Conservation (phyloP, 495 filamentous ascomycete genomes). For the Penicillium waksmanii region DNA sequence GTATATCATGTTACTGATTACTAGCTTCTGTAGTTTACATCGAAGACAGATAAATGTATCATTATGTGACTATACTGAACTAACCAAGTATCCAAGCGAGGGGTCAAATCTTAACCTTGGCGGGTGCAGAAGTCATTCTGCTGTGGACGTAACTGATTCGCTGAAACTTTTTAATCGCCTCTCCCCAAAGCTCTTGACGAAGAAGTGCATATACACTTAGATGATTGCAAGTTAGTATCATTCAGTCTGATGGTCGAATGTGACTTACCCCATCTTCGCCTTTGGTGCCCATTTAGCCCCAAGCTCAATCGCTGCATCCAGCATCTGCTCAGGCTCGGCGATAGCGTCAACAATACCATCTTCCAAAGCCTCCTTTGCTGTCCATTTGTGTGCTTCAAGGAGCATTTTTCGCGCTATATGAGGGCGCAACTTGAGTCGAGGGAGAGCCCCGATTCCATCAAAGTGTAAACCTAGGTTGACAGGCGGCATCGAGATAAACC, state of each 20-base stretch:
- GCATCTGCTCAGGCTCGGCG: slow-evolving; percentile 50
- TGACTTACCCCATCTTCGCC: slow-evolving; percentile 49
- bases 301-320: slow-evolving; percentile 44
- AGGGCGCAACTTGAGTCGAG: slow-evolving; percentile 50
- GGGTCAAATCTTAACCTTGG: slow-evolving; percentile 38
- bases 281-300: slow-evolving; percentile 47
- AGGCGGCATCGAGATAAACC: slow-evolving; percentile 54
- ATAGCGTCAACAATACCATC: slow-evolving; percentile 55
- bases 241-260: no score
- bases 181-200: slow-evolving; percentile 54
- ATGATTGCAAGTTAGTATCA: background rate
- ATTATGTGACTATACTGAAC: no score
- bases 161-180: slow-evolving; percentile 50
- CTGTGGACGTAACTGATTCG: slow-evolving; percentile 56
- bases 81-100: no score
- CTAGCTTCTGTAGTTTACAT: no score
- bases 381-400: slow-evolving; percentile 55
- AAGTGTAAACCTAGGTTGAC: slow-evolving; percentile 56
- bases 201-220: slow-evolving; percentile 47
- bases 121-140: slow-evolving; percentile 31
- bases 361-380: slow-evolving; percentile 47
- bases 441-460: slow-evolving; percentile 51
- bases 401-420: slow-evolving; percentile 55
- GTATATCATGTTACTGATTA: no score
- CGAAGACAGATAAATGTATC: no score